These are phyloP conservation scores for Aspergillus bombycis DNA, from an alignment of 2,329 filamentous ascomycete genomes.

Conservation along the genomic window DNA sequence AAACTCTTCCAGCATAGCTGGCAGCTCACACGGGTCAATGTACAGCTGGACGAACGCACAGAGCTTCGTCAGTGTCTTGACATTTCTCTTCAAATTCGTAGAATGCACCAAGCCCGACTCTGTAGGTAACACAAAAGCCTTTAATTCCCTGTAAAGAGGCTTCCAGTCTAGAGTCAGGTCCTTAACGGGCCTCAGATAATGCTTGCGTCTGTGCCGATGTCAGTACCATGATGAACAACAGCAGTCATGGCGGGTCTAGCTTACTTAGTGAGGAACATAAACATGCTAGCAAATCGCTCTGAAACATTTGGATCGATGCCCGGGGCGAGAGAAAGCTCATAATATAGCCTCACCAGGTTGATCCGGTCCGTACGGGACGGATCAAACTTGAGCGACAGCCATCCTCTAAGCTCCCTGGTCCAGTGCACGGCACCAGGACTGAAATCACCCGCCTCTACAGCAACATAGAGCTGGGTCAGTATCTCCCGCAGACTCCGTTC, in stretches of 20 bases:
- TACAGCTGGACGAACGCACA: conserved; percentile 89
- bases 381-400: conserved; percentile 97
- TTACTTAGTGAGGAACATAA: conserved; percentile 91
- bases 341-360: conserved; percentile 87
- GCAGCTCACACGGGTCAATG: conserved; percentile 85
- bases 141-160: conserved; percentile 89
- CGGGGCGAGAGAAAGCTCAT: conserved; percentile 87
- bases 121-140: conserved; percentile 82
- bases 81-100: conserved; percentile 65
- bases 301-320: conserved; percentile 80
- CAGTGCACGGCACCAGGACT: conserved; percentile 91
- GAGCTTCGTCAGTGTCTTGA: conserved; percentile 80
- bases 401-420: conserved; percentile 93
- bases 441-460: conserved; percentile 91
- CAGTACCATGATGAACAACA: conserved; percentile 15
- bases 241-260: conserved; percentile 33
- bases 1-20: conserved; percentile 78
- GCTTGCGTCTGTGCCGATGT: conserved; percentile 71
- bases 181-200: conserved; percentile 87
- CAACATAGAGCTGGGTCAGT: conserved; percentile 89
- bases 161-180: conserved; percentile 93
- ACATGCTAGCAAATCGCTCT: conserved; percentile 95
- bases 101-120: conserved; percentile 71
- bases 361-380: conserved; percentile 82
- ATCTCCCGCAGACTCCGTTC: conserved; percentile 83